Percentiles rank a stretch among this genome's conserved stretches.
Evolutionary conservation across 2,329 filamentous ascomycete species (phyloP).

Genomic region (Tolypocladium paradoxum): DNA sequence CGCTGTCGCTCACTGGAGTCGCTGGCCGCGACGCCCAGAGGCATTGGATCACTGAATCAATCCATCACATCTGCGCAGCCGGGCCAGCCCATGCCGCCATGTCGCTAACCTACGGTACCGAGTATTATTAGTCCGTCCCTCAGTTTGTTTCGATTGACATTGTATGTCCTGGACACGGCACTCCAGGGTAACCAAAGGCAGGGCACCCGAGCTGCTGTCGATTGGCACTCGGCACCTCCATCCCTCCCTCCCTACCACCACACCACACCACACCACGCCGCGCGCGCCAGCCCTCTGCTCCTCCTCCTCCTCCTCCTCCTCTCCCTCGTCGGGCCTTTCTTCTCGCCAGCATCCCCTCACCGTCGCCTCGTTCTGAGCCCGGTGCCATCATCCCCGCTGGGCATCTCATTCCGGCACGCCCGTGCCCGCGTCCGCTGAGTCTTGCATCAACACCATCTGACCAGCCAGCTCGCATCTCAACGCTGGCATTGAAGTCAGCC

Average conservation of each 20-base stretch:
- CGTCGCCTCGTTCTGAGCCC: background rate
- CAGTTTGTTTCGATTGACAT: too few relatives aligned
- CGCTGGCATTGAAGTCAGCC: background rate
- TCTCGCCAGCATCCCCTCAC: background rate
- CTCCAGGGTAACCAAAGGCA: too few relatives aligned
- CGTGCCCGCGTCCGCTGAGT: too few relatives aligned
- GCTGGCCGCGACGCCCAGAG: too few relatives aligned
- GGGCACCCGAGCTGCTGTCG: too few relatives aligned
- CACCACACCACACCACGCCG: constrained; percentile 1
- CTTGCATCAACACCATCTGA: background rate
- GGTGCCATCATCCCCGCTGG: background rate
- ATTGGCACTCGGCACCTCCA: background rate
- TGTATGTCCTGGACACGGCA: too few relatives aligned
- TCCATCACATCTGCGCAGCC: background rate
- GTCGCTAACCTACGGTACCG: too few relatives aligned
- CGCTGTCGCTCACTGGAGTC: background rate
- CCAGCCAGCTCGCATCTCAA: background rate
- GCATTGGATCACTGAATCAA: background rate
- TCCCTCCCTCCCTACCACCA: background rate
- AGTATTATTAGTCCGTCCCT: too few relatives aligned
- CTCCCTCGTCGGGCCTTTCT: background rate
- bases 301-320: background rate
- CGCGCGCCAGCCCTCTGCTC: background rate
- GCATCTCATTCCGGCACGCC: too few relatives aligned
- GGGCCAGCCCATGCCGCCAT: too few relatives aligned